Percentiles rank a stretch among this genome's conserved stretches.
Conservation (phyloP, 176 grass and related monocot genomes). For the Poa annua region DNA sequence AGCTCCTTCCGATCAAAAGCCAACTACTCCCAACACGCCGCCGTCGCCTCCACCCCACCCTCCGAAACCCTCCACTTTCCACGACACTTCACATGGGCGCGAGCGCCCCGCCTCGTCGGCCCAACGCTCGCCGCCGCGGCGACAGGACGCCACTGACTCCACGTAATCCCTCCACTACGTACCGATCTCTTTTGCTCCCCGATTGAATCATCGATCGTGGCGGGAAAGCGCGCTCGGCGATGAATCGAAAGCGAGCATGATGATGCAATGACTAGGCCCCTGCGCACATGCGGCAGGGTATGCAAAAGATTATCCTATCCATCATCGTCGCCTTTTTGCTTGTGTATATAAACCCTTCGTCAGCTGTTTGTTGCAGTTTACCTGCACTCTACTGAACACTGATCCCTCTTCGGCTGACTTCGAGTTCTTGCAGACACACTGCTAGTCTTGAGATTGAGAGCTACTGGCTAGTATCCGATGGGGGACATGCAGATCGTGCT, state of each 20-base stretch:
- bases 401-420: conserved; percentile 20
- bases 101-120: conserved; percentile 43
- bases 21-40: conserved; percentile 33
- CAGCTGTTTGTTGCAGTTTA: neutral
- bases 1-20: conserved; percentile 33
- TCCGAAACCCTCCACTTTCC: conserved; percentile 46
- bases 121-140: conserved; percentile 6
- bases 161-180: conserved; percentile 43
- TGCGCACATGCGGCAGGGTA: conserved; percentile 35
- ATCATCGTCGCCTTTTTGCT: neutral
- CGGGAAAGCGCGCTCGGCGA: conserved; percentile 22
- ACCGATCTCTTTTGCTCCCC: conserved; percentile 26
- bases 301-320: conserved; percentile 30
- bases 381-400: conserved; percentile 13
- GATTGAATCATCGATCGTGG: conserved; percentile 5
- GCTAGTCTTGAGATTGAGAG: neutral
- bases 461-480: conserved; percentile 40
- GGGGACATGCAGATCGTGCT: conserved; percentile 81
- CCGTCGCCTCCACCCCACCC: conserved; percentile 35
- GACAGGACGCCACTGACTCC: conserved; percentile 38
- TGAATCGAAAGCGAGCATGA: conserved; percentile 25
- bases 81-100: conserved; percentile 69
- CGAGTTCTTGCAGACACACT: neutral
- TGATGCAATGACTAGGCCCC: conserved; percentile 26
- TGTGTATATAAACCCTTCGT: conserved; percentile 14